Conservation (phyloP, 495 filamentous ascomycete genomes). For the Mytilinidion resinicola region DNA sequence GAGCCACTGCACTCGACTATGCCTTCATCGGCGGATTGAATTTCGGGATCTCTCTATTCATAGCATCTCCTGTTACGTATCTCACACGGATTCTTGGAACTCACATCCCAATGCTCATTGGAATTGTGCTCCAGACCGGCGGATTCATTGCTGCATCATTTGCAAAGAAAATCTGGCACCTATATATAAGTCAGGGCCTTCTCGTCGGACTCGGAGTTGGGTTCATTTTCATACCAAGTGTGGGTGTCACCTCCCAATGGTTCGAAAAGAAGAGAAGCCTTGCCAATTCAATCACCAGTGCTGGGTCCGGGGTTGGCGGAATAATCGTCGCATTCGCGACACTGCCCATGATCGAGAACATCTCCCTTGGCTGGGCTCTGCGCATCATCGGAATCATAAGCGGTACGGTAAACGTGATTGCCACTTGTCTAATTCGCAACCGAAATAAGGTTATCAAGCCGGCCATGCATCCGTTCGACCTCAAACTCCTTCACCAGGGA, state of each 20-base stretch:
- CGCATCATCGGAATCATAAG: slow-evolving; percentile 18
- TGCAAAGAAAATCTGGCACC: slow-evolving; percentile 61
- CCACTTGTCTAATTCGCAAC: slow-evolving; percentile 15
- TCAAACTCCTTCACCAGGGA: slow-evolving; percentile 2
- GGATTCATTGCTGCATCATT: slow-evolving; percentile 63
- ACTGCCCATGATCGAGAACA: slow-evolving; percentile 34
- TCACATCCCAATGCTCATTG: slow-evolving; percentile 51
- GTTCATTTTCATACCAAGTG: slow-evolving; percentile 44
- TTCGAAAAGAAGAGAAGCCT: slow-evolving; percentile 47
- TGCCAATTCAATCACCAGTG: slow-evolving; percentile 48
- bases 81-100: slow-evolving; percentile 50
- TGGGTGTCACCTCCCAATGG: slow-evolving; percentile 48
- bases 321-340: slow-evolving; percentile 46
- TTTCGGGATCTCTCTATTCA: slow-evolving; percentile 56
- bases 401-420: slow-evolving; percentile 9
- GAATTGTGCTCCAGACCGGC: slow-evolving; percentile 53
- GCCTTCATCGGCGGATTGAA: slow-evolving; percentile 71
- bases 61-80: slow-evolving; percentile 59
- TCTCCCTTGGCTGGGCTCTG: slow-evolving; percentile 21
- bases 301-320: slow-evolving; percentile 53
- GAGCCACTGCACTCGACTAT: slow-evolving; percentile 53
- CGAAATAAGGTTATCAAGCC: slow-evolving; percentile 17
- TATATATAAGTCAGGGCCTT: slow-evolving; percentile 52
- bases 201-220: slow-evolving; percentile 46
- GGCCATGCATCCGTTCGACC: slow-evolving; percentile 12